Evolutionary conservation across 2,329 filamentous ascomycete species (phyloP), one percentile per base, ranked within the genome.

Genomic region (Pseudonectria foliicola): DNA sequence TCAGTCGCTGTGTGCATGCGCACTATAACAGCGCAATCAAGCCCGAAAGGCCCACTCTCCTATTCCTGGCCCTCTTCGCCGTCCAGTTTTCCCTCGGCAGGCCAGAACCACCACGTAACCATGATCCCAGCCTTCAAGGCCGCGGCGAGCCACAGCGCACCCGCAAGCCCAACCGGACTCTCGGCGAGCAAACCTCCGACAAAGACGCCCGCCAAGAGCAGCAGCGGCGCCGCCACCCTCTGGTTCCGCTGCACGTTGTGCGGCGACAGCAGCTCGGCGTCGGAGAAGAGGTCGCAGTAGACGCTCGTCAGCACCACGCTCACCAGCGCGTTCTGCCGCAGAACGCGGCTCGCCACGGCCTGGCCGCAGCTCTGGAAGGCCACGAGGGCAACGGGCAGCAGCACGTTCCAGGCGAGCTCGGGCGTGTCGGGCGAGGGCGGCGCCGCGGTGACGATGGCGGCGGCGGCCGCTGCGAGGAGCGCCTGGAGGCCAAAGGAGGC

Each of bases 251-350:
- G 67, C 7, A 53, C 52, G 38, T 73, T 73, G 25, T 52, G 41
- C 6, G 48, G 23, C 2, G 52, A 51, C 25, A 73, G 66, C 10
- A 74, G 49, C 26, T 66, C 55, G 33, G 60, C 57, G 39, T 86
- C 81, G 3, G 77, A 80, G 47, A 85, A 85, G 13, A 89, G 54
- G 55, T 89, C 84, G 53, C 82, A 86, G 62, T 88, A 89, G 42
- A 85, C 77, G 54, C 80, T 86, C 2, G 84, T 89, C 44, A 90
- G 62, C 7, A 88, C 84, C 12, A 87, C 82, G 43, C 80, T 85
- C 0, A 82, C 86, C 16, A 88, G 61, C 2, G 77, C 75, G 38
- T 76, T 77, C 51, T 79, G 80, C 47, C 77, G 71, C 39, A 89
- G 59, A 1, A 80, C 76, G 4, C 83, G 65, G 51, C 79, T 85